These are phyloP conservation scores for rapeseed (Brassica napus) DNA, from an alignment of 345 rosid species.

Conservation along the genomic window DNA sequence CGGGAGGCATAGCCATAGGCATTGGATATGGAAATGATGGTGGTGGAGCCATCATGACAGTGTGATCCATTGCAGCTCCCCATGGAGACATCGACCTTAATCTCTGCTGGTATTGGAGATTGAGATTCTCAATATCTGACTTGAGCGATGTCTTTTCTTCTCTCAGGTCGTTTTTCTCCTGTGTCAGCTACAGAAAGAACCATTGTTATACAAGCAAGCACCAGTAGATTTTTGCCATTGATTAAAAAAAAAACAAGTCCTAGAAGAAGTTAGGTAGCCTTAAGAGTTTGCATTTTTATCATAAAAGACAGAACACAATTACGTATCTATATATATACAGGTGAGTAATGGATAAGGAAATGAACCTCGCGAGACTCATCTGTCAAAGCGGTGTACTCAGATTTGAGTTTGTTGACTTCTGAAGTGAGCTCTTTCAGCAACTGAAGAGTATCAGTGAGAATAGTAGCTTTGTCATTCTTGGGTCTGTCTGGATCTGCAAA, in stretches of 20 bases:
- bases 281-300: neutral
- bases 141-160: constrained; percentile 84
- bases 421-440: constrained; percentile 80
- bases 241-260: neutral
- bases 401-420: constrained; percentile 73
- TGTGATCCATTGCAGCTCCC: constrained; percentile 67
- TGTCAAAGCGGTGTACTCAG: constrained; percentile 58
- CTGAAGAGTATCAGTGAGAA: constrained; percentile 75
- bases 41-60: constrained; percentile 72
- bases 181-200: constrained; percentile 56
- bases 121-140: constrained; percentile 73
- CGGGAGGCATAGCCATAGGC: constrained; percentile 77
- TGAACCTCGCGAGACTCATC: constrained; percentile 91
- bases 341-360: neutral
- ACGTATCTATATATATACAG: neutral
- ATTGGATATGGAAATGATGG: constrained; percentile 71
- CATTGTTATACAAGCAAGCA: constrained; percentile 1
- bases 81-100: constrained; percentile 65
- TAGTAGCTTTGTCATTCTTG: constrained; percentile 85
- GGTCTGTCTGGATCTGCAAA: constrained; percentile 84
- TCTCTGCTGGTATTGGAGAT: constrained; percentile 76
- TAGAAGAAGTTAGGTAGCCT: neutral
- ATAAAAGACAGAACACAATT: neutral
- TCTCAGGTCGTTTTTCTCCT: constrained; percentile 84
- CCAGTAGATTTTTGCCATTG: neutral